phyloP scores from a whole-genome alignment of 2,329 filamentous ascomycete genomes.

The Fusarium brevicatenulatum region DNA sequence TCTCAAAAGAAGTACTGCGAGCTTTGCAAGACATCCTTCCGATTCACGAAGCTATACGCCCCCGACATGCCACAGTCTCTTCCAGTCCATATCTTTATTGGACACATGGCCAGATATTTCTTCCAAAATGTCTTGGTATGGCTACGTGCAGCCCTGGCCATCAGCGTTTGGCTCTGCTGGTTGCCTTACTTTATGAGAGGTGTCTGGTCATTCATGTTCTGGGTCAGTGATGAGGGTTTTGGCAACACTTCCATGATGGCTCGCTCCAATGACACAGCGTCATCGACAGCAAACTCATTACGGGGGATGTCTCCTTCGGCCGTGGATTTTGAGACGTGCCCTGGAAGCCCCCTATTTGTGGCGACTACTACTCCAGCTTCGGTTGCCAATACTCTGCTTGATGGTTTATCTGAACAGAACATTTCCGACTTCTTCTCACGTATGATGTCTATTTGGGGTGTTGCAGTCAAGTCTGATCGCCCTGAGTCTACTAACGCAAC shows the following conservation, averaged over 20 bases:
- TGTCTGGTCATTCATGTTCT: slow-evolving; percentile 94
- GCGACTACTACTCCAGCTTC: slow-evolving; percentile 47
- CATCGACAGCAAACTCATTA: slow-evolving; percentile 21
- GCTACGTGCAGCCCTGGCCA: slow-evolving; percentile 81
- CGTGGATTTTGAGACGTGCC: slow-evolving; percentile 47
- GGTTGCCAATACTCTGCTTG: slow-evolving; percentile 46
- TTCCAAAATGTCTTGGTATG: slow-evolving; percentile 78
- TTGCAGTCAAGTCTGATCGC: slow-evolving; percentile 37
- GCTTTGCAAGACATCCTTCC: slow-evolving; percentile 97
- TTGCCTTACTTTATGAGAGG: slow-evolving; percentile 91
- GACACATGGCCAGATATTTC: slow-evolving; percentile 79
- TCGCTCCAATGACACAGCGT: slow-evolving; percentile 38
- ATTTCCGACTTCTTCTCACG: slow-evolving; percentile 49
- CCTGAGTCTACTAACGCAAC: slow-evolving; percentile 25
- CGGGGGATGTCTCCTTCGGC: slow-evolving; percentile 47
- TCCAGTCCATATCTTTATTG: slow-evolving; percentile 82
- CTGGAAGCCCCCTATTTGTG: slow-evolving; percentile 50
- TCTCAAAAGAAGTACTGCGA: slow-evolving; percentile 99
- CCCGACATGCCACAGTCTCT: slow-evolving; percentile 90
- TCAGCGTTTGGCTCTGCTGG: slow-evolving; percentile 87
- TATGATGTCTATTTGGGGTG: slow-evolving; percentile 45
- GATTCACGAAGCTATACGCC: slow-evolving; percentile 97
- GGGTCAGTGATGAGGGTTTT: slow-evolving; percentile 84
- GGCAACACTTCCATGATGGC: slow-evolving; percentile 49
- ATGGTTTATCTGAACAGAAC: slow-evolving; percentile 45